A percentile compares a stretch with the other conserved stretches of the same genome.
Evolutionary conservation across 176 grass and related monocot species (phyloP).

Genomic region (Aegilops bicornis): DNA sequence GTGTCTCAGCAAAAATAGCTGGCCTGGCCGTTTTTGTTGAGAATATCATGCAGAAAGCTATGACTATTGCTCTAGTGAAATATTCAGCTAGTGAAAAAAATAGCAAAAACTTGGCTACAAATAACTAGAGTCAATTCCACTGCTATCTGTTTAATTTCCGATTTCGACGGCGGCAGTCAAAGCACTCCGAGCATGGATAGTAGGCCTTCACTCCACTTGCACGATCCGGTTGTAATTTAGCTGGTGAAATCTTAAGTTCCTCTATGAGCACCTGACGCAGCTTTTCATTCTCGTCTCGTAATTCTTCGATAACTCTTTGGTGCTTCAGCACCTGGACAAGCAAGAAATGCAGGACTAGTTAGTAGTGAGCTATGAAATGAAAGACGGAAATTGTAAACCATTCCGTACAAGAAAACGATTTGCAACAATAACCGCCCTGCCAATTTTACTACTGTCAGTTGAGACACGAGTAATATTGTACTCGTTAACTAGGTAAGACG

Average conservation of each 20-base stretch:
- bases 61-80: background rate
- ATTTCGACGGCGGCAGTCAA: slow-evolving; percentile 73
- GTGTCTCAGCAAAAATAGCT: background rate
- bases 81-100: background rate
- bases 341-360: slow-evolving; percentile 9
- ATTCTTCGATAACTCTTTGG: slow-evolving; percentile 70
- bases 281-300: slow-evolving; percentile 73
- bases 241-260: slow-evolving; percentile 69
- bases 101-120: slow-evolving; percentile 25
- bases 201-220: slow-evolving; percentile 44
- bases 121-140: background rate
- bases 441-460: background rate
- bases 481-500: background rate
- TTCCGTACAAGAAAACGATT: slow-evolving; percentile 6
- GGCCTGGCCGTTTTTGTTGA: background rate
- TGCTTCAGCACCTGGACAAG: slow-evolving; percentile 70
- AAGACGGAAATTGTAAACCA: background rate
- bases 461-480: background rate
- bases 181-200: slow-evolving; percentile 82
- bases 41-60: slow-evolving; percentile 5
- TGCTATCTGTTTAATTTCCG: slow-evolving; percentile 60
- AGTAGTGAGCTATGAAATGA: slow-evolving; percentile 16
- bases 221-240: slow-evolving; percentile 41
- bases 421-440: background rate
- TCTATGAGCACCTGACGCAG: slow-evolving; percentile 71